phyloP scores from a whole-genome alignment of 148 eudicot genomes.

The Mesembryanthemum crystallinum region DNA sequence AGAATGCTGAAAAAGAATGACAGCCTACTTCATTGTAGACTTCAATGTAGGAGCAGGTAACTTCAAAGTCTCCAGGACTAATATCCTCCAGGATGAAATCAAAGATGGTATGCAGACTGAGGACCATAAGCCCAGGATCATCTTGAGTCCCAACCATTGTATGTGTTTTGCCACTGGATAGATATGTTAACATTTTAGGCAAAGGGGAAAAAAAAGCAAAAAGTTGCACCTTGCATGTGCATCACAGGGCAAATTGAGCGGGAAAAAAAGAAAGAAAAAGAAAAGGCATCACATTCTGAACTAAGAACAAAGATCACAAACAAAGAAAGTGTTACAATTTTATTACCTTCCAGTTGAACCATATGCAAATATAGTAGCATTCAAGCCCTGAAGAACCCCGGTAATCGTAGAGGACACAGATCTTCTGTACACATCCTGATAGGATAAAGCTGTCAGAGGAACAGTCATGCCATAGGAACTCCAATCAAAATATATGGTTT shows the following conservation, averaged over 20 bases:
- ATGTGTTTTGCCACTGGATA: constrained; percentile 74
- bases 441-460: not conserved
- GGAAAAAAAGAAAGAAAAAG: too few species aligned
- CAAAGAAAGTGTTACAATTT: not conserved
- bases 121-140: constrained; percentile 91
- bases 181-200: too few species aligned
- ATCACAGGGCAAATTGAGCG: not conserved
- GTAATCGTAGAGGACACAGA: constrained; percentile 59
- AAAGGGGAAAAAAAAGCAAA: constrained; percentile 14
- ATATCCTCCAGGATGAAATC: constrained; percentile 54
- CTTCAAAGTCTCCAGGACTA: constrained; percentile 58
- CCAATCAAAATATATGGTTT: not conserved
- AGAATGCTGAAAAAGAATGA: not conserved
- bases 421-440: constrained; percentile 70
- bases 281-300: constrained; percentile 2
- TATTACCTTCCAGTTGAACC: constrained; percentile 92
- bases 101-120: constrained; percentile 71
- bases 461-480: not conserved
- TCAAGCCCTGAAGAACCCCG: constrained; percentile 82
- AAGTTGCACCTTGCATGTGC: not conserved
- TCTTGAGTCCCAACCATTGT: constrained; percentile 78
- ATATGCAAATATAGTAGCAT: constrained; percentile 86
- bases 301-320: not conserved
- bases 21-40: constrained; percentile 79
- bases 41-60: constrained; percentile 82